Evolutionary conservation across 257 asterid species (phyloP), one percentile per base, ranked within the genome.

Genomic region (Solanum chilense): DNA sequence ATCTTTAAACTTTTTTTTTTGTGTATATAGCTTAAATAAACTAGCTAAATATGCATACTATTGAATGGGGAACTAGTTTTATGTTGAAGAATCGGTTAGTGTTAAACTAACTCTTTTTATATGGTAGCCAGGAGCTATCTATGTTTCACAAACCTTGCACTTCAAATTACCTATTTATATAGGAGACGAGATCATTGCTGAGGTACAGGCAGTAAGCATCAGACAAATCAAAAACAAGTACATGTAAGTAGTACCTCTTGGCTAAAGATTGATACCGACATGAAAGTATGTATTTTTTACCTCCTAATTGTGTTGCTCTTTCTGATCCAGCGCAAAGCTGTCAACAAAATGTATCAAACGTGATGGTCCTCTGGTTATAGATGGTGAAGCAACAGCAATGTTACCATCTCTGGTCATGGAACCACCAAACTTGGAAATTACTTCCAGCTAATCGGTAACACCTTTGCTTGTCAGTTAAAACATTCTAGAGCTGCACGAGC

Each of bases 121-220:
- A 52, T 47, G 42, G 10, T 41, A 95, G 98, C 98, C 98, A 29
- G 98, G 99, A 41, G 96, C 99, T 47, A 91, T 97, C 21, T 95
- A 97, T 82, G 95, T 90, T 90, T 93, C 96, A 86, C 98, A 95
- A 62, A 90, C 89, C 2, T 73, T 97, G 93, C 94, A 95, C 5
- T 97, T 95, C 83, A 93, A 88, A 89, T 60, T 88, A n/a, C 98
- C 98, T 1, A 97, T 93, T 33, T 94, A 92, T 49, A 91, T 93
- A 6, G 98, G 96, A 33, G 98, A 94, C 58, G 88, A 87, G 86
- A 93, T 97, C 86, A 86, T 77, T 39, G 95, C 96, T 82, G 91
- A 91, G 89, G 93, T 97, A 56, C 89, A 85, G 68, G 95, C 98
- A 58, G 90, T 69, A 87, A 87, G 44, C 85, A 92, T 94, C 10